These are phyloP conservation scores for Suaeda aralocaspica DNA, from an alignment of 148 eudicot species.

Conservation along the genomic window DNA sequence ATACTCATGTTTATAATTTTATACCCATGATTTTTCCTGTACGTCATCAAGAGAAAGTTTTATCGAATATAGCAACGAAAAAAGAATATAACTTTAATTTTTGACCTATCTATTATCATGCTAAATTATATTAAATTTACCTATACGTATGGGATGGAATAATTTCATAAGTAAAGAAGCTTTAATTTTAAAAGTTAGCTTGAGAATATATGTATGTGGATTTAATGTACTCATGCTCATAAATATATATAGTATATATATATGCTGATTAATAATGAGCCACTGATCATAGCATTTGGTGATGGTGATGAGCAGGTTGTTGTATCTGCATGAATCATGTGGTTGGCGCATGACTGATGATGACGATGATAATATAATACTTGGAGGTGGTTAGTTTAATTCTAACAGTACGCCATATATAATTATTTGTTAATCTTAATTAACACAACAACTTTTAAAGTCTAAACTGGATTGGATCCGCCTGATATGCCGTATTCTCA, in stretches of 20 bases:
- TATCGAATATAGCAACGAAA: no score
- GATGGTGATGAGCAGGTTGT: constrained; percentile 1
- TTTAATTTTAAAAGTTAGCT: no score
- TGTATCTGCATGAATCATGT: neutral
- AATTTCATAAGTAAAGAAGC: no score
- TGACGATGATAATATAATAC: neutral
- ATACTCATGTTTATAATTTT: no score
- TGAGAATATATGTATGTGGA: neutral
- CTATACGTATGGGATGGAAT: no score
- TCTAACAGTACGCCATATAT: neutral
- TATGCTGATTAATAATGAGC: neutral
- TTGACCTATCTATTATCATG: no score
- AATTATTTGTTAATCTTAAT: neutral
- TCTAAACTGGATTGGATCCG: neutral
- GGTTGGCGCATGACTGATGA: neutral
- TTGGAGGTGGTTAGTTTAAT: neutral
- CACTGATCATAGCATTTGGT: neutral
- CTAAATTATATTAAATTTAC: no score
- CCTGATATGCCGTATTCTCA: neutral
- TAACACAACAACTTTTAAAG: constrained; percentile 5
- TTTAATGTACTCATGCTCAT: no score
- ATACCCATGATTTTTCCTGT: no score
- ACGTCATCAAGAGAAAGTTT: no score
- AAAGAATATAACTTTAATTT: no score
- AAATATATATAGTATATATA: neutral